phyloP scores from a whole-genome alignment of 148 eudicot genomes.

The Dianthus caryophyllus region DNA sequence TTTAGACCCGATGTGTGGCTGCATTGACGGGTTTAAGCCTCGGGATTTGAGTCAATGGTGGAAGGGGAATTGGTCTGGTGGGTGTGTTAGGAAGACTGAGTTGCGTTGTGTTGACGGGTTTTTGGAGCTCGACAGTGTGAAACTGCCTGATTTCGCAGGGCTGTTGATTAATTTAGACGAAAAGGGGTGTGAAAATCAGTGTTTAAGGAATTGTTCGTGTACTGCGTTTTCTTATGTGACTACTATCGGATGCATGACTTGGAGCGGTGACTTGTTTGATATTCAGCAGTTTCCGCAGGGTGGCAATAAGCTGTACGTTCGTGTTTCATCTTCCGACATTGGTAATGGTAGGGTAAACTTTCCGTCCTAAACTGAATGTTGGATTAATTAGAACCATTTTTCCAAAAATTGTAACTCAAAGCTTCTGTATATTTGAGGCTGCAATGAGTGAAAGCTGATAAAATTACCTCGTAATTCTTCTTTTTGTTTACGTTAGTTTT shows the following conservation, averaged over 20 bases:
- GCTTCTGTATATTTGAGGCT: not conserved
- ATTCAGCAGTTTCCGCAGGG: slow-evolving; percentile 35
- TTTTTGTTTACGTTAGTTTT: not conserved
- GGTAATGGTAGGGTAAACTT: slow-evolving; percentile 44
- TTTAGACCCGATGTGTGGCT: slow-evolving; percentile 24
- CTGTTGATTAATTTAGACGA: slow-evolving; percentile 15
- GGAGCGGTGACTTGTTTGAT: slow-evolving; percentile 47
- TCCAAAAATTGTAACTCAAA: not conserved
- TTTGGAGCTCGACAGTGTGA: slow-evolving; percentile 32
- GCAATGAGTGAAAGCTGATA: no score
- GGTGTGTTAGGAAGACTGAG: slow-evolving; percentile 42
- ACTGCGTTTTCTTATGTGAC: slow-evolving; percentile 41
- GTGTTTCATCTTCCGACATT: slow-evolving; percentile 42
- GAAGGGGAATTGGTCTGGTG: slow-evolving; percentile 39
- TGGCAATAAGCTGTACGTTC: slow-evolving; percentile 38
- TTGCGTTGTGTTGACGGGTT: slow-evolving; percentile 45
- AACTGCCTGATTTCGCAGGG: slow-evolving; percentile 55
- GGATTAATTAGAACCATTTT: no score
- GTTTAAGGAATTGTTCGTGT: slow-evolving; percentile 54
- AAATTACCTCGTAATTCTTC: no score
- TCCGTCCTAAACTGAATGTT: not conserved
- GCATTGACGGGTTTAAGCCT: slow-evolving; percentile 47
- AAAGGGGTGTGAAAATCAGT: slow-evolving; percentile 28
- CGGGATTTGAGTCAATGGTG: slow-evolving; percentile 31
- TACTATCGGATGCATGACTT: slow-evolving; percentile 50